phyloP scores from a whole-genome alignment of 208 protist genomes.

The Perkinsela sp. region DNA sequence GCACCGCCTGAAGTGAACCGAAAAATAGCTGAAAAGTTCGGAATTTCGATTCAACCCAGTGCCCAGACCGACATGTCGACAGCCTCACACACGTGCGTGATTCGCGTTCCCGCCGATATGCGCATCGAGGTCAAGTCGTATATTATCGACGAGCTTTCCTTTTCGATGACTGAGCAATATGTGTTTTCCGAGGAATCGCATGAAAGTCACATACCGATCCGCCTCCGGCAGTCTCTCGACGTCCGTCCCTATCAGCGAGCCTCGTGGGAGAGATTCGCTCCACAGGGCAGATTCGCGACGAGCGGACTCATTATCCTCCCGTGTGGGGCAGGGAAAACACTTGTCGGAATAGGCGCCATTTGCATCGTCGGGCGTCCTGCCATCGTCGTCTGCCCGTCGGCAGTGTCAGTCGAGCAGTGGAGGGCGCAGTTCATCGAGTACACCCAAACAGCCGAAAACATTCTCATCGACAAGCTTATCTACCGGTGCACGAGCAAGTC shows the following conservation, averaged over 20 bases:
- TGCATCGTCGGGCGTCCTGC: conserved; percentile 70
- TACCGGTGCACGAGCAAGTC: conserved; percentile 10
- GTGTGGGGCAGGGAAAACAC: conserved; percentile 97
- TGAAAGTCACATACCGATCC: neutral
- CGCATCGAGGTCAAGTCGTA: neutral
- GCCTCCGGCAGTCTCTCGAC: conserved; percentile 18
- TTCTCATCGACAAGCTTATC: conserved; percentile 23
- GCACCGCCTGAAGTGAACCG: neutral
- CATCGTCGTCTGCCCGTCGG: conserved; percentile 77
- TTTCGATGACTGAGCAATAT: neutral
- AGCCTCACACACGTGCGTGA: neutral
- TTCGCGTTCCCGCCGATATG: neutral
- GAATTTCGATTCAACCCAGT: neutral
- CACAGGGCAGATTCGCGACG: conserved; percentile 35
- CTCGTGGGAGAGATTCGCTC: conserved; percentile 37
- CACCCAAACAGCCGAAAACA: conserved; percentile 28
- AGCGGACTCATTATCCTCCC: conserved; percentile 93
- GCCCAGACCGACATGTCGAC: neutral
- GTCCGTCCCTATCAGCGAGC: conserved; percentile 51
- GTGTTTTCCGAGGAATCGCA: neutral
- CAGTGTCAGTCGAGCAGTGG: conserved; percentile 88
- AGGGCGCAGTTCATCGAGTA: conserved; percentile 68
- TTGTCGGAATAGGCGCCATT: conserved; percentile 88
- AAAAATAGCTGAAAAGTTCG: neutral
- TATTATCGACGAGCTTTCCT: neutral